Evolutionary conservation across 768 basidiomycete species (phyloP), one percentile per base, ranked within the genome.

Genomic region (Kwoniella dendrophila): DNA sequence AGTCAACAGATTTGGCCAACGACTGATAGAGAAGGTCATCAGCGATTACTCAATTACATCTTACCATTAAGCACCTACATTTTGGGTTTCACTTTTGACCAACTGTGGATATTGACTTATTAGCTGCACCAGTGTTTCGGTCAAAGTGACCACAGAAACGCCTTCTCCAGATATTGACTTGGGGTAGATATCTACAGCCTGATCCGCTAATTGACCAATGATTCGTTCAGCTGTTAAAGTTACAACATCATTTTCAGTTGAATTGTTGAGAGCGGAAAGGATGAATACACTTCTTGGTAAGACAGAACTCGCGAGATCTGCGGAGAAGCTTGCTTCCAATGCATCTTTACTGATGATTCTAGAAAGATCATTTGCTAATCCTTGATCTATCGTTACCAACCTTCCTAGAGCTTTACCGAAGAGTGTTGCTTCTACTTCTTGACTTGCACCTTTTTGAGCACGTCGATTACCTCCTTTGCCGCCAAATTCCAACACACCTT

Each of bases 401-500:
- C 74, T 56, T 0, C 45, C 66, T 2, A 78, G 56, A 3, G 66
- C 64, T 41, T 64, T 62, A 0, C 72, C 73, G 34, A 78, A 63
- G 2, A 68, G 36, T 16, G 38, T 59, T 0, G 77, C 77, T 49
- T 78, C 75, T 14, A 33, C 27, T 45, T 71, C 66, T 4, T 38
- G 53, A 11, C 53, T 50, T 7, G 50, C 55, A 40, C 59, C 59
- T 20, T 32, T n/a, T 34, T 48, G 38, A 10, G 68, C 66, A 33
- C 69, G 22, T 47, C 71, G 32, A 3, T 67, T 44, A 6, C 59
- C 63, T 3, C 67, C 62, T 47, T 63, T 69, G 2, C 70, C 67
- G 18, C 73, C 77, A 24, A 66, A 47, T 4, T 49, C 66, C n/a
- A 77, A 26, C 4, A 80, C 74, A 6, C 76, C 76, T 22, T 78